Evolutionary conservation across 805 yeast species (phyloP).

Genomic region (Starmera amethionina): DNA sequence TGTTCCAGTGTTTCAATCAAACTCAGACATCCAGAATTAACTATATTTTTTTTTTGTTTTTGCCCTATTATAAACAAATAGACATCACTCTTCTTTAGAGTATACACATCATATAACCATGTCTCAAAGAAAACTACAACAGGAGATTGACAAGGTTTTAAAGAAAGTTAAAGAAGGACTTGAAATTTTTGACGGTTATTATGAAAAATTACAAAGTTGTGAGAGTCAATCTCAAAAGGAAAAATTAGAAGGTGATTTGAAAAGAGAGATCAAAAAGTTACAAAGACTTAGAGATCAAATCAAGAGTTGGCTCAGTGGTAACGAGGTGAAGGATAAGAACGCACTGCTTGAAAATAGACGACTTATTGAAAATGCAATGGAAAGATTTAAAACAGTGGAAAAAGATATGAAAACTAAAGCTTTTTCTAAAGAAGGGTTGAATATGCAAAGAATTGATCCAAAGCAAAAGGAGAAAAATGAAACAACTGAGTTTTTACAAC

Average conservation of each 20-base stretch:
- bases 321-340: slow-evolving; percentile 85
- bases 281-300: slow-evolving; percentile 93
- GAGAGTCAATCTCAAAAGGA: slow-evolving; percentile 87
- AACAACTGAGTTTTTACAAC: slow-evolving; percentile 57
- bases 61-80: no score
- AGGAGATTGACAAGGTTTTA: slow-evolving; percentile 86
- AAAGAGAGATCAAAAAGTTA: slow-evolving; percentile 88
- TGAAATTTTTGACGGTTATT: slow-evolving; percentile 71
- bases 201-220: slow-evolving; percentile 74
- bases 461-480: slow-evolving; percentile 73
- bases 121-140: slow-evolving; percentile 39
- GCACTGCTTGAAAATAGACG: slow-evolving; percentile 67
- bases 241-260: slow-evolving; percentile 83
- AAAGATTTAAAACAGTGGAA: slow-evolving; percentile 89
- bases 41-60: no score
- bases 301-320: slow-evolving; percentile 88
- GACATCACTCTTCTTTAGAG: no score
- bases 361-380: slow-evolving; percentile 77
- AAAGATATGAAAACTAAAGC: slow-evolving; percentile 90
- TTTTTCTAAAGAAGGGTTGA: slow-evolving; percentile 85
- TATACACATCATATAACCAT: slow-evolving; percentile 11
- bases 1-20: no score
- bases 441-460: slow-evolving; percentile 63
- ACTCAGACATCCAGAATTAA: no score
- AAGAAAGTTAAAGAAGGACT: slow-evolving; percentile 52